Conservation (phyloP, 2,329 filamentous ascomycete genomes). For the Venturia carpophila region DNA sequence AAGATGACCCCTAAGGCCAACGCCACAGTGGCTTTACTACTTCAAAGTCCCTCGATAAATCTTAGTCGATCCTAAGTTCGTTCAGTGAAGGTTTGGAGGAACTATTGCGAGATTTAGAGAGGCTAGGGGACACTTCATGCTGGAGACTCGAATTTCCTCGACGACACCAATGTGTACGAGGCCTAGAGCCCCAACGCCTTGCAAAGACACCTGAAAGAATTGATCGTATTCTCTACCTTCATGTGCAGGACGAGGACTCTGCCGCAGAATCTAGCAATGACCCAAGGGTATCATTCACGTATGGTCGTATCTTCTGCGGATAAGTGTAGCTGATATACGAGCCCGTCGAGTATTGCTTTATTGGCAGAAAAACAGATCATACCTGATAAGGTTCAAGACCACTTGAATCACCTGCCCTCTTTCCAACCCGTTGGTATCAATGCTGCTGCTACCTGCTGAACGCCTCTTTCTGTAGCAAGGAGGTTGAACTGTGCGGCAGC, state of each 20-base stretch:
- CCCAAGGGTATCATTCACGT: neutral
- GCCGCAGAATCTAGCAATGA: neutral
- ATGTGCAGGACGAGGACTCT: no score
- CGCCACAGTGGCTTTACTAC: no score
- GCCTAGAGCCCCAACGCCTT: no score
- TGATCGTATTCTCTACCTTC: neutral
- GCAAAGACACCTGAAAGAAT: no score
- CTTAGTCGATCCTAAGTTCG: no score
- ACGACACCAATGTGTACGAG: no score
- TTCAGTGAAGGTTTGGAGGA: no score
- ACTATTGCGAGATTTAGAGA: no score
- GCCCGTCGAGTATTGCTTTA: neutral
- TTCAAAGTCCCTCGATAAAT: no score
- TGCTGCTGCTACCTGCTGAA: slow-evolving; percentile 76
- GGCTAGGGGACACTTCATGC: no score
- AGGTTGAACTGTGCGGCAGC: slow-evolving; percentile 92
- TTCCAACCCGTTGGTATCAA: slow-evolving; percentile 80
- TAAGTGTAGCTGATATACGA: neutral
- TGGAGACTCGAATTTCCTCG: no score
- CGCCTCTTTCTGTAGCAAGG: slow-evolving; percentile 85
- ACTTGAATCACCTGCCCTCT: neutral
- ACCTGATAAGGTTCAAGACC: neutral
- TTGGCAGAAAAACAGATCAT: neutral
- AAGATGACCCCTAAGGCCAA: no score
- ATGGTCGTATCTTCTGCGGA: neutral